Base-by-base conservation (phyloP, 208 protist genomes). In the Lotmaria passim region DNA sequence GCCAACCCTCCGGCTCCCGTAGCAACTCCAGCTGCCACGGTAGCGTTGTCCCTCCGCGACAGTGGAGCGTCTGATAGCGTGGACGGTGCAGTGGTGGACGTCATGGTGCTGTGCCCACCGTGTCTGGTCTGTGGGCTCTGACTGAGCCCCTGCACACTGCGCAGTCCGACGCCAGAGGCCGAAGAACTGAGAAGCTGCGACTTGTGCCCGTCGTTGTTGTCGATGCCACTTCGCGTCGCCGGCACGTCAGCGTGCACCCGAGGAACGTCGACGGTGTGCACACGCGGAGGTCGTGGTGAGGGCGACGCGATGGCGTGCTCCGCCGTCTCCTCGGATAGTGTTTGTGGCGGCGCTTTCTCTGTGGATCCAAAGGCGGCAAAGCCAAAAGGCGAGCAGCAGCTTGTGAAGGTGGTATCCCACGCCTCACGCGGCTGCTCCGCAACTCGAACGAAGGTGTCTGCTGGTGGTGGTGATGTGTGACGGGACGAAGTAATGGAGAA, bases 71-170 rank as follows among this genome's bases (percentile, higher is more conserved):
- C 7, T 5, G 38, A 12, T 38, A 1, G 23, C 36, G 55, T 47
- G 11, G 21, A 38, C 36, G 57, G 26, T 11, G 36, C 57, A 11
- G 17, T 24, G 30, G 31, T 26, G 3, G 57, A 63, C 0, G 39
- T 21, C 7, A 63, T 21, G 21, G 14, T 10, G 36, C 36, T 60
- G 55, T 31, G n/a, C n/a, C n/a, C 21, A 5, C 8, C 3, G 33
- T 33, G 55, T 5, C 1, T 2, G 5, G 31, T 17, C 23, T 46
- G 55, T n/a, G 36, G 57, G 24, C 57, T 63, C 17, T 30, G 57
- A 24, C 57, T 63, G 41, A 63, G 17, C 15, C 57, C 57, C 14
- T 48, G 57, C 23, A 24, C n/a, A 14, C 57, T 63, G 57, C 14
- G 21, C 2, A 33, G 14, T n/a, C 36, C 38, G 3, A 33, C 21